Base-by-base conservation (phyloP, 192 early-diverging fungal species). In the Umbelopsis sp. region DNA sequence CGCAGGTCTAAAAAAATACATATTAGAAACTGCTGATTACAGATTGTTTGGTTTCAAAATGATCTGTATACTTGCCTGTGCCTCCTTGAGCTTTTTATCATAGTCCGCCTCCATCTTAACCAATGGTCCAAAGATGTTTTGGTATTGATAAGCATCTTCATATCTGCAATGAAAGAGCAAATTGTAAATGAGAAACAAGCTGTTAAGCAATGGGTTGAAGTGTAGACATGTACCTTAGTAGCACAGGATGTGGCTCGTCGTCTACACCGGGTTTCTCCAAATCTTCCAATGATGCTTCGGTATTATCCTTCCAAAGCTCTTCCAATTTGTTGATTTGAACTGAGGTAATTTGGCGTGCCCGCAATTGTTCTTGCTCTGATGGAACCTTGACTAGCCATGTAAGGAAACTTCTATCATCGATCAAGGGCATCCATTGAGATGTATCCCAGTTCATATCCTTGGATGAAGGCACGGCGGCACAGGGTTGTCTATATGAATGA, bases 371-470 rank as follows among this genome's bases (percentile, higher is more conserved):
- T 69, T 91, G 84, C 51, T 93, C 93, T 6, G 91, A 83, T 6
- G 98, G 98, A 21, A 91, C 85, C 51, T 94, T 95, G 17, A 99
- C 94, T 20, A 99, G 84, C 98, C 98, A 99, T 34, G 91, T 88
- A 38, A 99, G 79, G 56, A 99, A 95, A 45, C 91, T 90, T n/a
- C 95, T 87, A 74, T 99, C 96, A 69, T 94, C 91, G 66, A 99
- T 97, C 73, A 99, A 85, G 16, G 98, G 96, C 77, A 95, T 87
- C 98, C 98, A 99, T 71, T 98, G 96, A 16, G 89, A 87, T 12
- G 95, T 87, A 74, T 99, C 97, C 98, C 98, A 99, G 75, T 90
- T 95, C 81, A 93, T 88, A 73, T 98, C 97, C 79, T 98, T 97
- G 69, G 90, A 91, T 66, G 89, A 88, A 32, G 94, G 88, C 59